These are phyloP conservation scores for Alnus rubra DNA, from an alignment of 306 rosid species.

Conservation along the genomic window DNA sequence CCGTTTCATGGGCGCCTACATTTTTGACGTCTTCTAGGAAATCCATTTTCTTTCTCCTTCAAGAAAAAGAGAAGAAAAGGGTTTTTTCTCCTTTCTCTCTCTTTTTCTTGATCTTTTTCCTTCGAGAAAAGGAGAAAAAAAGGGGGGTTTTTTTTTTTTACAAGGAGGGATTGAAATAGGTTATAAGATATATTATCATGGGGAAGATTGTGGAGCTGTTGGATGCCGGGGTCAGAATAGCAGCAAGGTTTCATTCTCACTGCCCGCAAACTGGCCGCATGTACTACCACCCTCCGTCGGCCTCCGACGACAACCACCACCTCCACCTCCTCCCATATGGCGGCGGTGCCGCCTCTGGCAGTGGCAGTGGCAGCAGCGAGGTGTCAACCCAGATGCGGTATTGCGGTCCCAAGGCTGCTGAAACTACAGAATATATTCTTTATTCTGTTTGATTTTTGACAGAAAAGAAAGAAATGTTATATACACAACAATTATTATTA, in stretches of 20 bases:
- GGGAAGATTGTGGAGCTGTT: conserved; percentile 48
- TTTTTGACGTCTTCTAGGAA: background rate
- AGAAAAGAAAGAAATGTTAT: background rate
- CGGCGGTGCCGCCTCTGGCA: conserved; percentile 8
- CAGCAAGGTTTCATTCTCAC: conserved; percentile 55
- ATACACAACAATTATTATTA: no score
- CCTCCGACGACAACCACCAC: conserved; percentile 24
- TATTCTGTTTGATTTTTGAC: conserved; percentile 45
- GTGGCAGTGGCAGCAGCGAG: conserved; percentile 7
- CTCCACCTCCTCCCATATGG: background rate
- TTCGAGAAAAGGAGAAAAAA: no score
- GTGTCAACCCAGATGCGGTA: conserved; percentile 16
- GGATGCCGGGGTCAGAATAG: conserved; percentile 57
- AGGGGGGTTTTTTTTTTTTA: no score
- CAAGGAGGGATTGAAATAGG: no score
- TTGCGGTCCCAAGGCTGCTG: conserved; percentile 33
- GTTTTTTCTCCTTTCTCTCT: background rate
- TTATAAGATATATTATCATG: conserved; percentile 11
- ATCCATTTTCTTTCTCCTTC: background rate
- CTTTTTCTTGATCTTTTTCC: background rate
- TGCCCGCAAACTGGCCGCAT: conserved; percentile 57
- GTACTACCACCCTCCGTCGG: conserved; percentile 56
- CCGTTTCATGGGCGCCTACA: background rate
- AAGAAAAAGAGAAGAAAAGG: background rate
- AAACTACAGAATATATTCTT: conserved; percentile 47